Evolutionary conservation across 2,329 filamentous ascomycete genomes (phyloP), one percentile per base, ranked within the genome.

Genomic region (Calonectria naviculata): DNA sequence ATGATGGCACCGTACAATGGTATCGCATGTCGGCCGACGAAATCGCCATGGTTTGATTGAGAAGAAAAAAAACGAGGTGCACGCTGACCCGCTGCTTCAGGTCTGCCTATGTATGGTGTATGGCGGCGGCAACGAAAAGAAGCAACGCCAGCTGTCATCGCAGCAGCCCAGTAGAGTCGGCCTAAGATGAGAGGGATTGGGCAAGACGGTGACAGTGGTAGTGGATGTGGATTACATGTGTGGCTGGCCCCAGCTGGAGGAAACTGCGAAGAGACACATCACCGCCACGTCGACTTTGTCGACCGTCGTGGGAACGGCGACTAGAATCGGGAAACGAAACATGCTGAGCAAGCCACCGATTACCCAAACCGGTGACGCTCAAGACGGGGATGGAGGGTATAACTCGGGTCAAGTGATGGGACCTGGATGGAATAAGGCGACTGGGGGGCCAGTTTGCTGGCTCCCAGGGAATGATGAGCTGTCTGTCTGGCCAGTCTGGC

Each of bases 141-240:
- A 75, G 70, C 71, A 78, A 69, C 52, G 61, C 73, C 67, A 78
- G 67, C 68, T 70, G 71, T 56, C 74, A 71, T 72, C 73, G 64
- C 65, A 67, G 64, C 46, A 36, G 49, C 52, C 65, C 69, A 67
- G 67, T 66, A 63, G 41, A 58, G 62, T 72, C 62, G 65, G 68
- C 46, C 31, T 56, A 62, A 66, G 44, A 70, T 66, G 62, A 70
- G 67, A 70, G 44, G 67, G 62, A 58, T 60, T 65, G 49, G 62
- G 66, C 63, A 41, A 60, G 44, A 70, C 54, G 62, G 34, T 54
- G 67, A 69, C 67, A 64, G 67, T 70, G 44, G 67, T 62, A 70
- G 26, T 65, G 52, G 36, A 62, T 61, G 67, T 65, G 67, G 67
- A 60, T 70, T 64, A 60, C 67, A 54, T 54, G 44, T 54, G 66